Conservation (phyloP, 768 basidiomycete genomes). For the Podaxis mareebaensis region DNA sequence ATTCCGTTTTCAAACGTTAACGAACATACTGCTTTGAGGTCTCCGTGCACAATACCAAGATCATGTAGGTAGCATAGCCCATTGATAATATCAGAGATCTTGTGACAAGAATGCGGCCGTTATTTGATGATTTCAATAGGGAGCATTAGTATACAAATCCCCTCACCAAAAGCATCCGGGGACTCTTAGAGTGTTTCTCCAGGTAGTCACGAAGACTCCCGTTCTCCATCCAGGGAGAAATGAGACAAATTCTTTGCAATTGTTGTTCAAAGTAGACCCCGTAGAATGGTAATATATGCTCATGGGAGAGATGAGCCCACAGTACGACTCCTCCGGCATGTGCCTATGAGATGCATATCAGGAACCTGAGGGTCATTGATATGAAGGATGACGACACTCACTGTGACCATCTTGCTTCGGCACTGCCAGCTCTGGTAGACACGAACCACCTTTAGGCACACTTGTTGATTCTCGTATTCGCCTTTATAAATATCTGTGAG, state of each 20-base stretch:
- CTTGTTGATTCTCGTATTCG: neutral
- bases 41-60: neutral
- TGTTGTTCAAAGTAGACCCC: conserved; percentile 26
- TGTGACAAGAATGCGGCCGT: neutral
- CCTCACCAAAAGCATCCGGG: conserved; percentile 18
- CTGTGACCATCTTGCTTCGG: too few species aligned
- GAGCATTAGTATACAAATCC: too few species aligned
- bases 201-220: conserved; percentile 22
- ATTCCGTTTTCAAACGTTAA: neutral
- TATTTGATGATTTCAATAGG: too few species aligned
- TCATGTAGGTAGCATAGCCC: conserved; percentile 6
- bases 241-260: conserved; percentile 12
- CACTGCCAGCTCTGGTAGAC: too few species aligned
- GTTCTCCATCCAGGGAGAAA: conserved; percentile 24
- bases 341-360: too few species aligned
- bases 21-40: conserved; percentile 7
- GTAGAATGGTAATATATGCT: conserved; percentile 35
- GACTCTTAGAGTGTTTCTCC: conserved; percentile 6
- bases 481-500: conserved; percentile 1
- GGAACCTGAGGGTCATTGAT: too few species aligned
- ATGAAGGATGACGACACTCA: too few species aligned
- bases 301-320: conserved; percentile 35
- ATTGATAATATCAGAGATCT: neutral
- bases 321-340: conserved; percentile 26
- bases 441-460: conserved; percentile 11